These are phyloP conservation scores for Venustampulla echinocandica DNA, from an alignment of 495 filamentous ascomycete genomes.

Conservation along the genomic window DNA sequence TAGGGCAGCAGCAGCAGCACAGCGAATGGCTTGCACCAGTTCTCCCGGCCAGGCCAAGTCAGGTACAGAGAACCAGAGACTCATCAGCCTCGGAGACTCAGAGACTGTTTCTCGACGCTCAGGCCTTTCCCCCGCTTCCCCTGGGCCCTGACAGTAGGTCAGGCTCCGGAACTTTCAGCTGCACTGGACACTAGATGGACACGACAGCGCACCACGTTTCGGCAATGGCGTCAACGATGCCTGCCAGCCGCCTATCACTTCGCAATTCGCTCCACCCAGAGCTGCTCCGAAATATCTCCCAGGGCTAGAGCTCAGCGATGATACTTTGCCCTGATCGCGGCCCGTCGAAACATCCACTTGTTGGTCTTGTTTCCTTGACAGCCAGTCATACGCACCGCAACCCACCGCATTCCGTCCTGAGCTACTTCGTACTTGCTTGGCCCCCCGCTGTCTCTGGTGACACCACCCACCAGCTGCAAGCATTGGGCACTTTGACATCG, in stretches of 20 bases:
- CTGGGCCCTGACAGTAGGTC: no score
- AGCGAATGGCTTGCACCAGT: no score
- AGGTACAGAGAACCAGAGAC: no score
- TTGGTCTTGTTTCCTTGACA: neutral
- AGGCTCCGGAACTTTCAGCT: no score
- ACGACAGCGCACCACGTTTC: neutral
- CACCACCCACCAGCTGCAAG: neutral
- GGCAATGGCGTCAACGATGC: slow-evolving; percentile 14
- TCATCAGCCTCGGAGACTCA: no score
- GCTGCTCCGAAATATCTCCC: neutral
- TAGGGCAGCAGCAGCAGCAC: no score
- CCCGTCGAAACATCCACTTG: neutral
- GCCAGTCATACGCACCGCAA: neutral
- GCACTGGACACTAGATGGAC: no score
- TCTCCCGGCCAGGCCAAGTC: no score
- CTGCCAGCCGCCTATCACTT: neutral
- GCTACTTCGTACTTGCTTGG: no score
- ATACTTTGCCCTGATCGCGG: slow-evolving; percentile 1
- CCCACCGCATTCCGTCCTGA: neutral
- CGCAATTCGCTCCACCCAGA: neutral
- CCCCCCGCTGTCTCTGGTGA: no score
- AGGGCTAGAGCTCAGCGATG: neutral
- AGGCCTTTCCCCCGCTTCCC: no score
- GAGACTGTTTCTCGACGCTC: no score
- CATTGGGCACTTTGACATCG: neutral